Base-by-base conservation (phyloP, 257 asterid genomes). In the Fraxinus americana region DNA sequence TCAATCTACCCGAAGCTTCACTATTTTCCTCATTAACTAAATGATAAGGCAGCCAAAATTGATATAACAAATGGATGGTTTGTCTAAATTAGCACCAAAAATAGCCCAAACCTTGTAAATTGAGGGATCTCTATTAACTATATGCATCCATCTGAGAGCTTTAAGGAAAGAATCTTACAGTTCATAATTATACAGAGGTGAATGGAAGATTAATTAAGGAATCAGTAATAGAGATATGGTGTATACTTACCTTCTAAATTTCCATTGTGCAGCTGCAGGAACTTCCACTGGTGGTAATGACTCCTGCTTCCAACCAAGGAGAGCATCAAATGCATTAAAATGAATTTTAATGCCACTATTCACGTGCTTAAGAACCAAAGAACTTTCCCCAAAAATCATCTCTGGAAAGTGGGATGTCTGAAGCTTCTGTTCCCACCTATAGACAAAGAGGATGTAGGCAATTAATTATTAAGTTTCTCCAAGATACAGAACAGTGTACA, bases 231-330 rank as follows among this genome's bases (percentile, higher is more conserved):
- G 61, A 68, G 70, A 76, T 79, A 8, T 21, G 75, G 70, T 63
- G 61, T 74, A 35, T 71, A 70, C 25, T 19, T 90, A 92, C 99
- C 92, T 83, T 73, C 97, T 86, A 75, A 81, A 91, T 90, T 96
- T 96, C 99, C 99, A 96, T 80, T 83, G 75, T 76, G 96, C 98
- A 78, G 98, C 99, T 10, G 98, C 99, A 50, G 99, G 97, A 86
- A 96, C 96, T 87, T 93, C 97, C 89, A 96, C 99, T 2, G 98
- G 99, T 76, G 97, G 97, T 81, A 96, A 79, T 39, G 90, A 88
- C 83, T 91, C 97, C 75, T 84, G 84, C 91, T 92, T 96, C 99
- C 98, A 96, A 78, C 95, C 97, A 77, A 87, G 81, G 43, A 96
- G 87, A 80, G 99, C 98, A 88, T 93, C 99, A 69, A 92, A 91